Percentiles rank a stretch among this genome's conserved stretches.
phyloP scores from a whole-genome alignment of 208 protist genomes.

The Willaertia magna region DNA sequence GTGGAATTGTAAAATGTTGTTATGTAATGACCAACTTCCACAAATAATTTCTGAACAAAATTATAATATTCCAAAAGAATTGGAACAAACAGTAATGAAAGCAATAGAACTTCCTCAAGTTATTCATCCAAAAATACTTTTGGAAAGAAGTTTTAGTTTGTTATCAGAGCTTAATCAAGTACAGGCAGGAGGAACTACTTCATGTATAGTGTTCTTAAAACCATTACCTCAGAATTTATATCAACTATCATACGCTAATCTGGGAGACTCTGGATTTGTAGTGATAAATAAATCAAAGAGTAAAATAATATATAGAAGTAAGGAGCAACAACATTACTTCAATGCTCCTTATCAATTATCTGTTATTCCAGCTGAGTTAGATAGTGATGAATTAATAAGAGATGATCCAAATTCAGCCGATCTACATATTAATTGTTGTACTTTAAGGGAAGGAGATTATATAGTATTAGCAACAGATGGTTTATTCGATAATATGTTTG shows the following conservation, averaged over 20 bases:
- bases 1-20: conserved; percentile 66
- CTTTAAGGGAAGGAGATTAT: conserved; percentile 65
- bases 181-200: conserved; percentile 69
- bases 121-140: conserved; percentile 50
- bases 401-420: not conserved
- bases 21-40: conserved; percentile 40
- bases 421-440: conserved; percentile 42
- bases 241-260: not conserved
- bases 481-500: conserved; percentile 75
- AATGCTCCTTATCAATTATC: conserved; percentile 77
- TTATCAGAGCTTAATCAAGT: conserved; percentile 52
- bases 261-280: conserved; percentile 54
- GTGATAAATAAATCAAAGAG: conserved; percentile 58
- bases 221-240: not conserved
- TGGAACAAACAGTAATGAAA: not conserved
- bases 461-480: conserved; percentile 71
- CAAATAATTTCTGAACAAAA: not conserved
- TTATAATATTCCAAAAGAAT: not conserved
- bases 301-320: conserved; percentile 52
- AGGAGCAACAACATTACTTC: conserved; percentile 75
- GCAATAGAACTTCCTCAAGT: conserved; percentile 31
- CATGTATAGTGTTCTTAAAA: conserved; percentile 48
- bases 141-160: conserved; percentile 58
- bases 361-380: conserved; percentile 40
- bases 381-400: not conserved